phyloP scores from a whole-genome alignment of 805 yeast genomes.

The Naumovozyma baii region DNA sequence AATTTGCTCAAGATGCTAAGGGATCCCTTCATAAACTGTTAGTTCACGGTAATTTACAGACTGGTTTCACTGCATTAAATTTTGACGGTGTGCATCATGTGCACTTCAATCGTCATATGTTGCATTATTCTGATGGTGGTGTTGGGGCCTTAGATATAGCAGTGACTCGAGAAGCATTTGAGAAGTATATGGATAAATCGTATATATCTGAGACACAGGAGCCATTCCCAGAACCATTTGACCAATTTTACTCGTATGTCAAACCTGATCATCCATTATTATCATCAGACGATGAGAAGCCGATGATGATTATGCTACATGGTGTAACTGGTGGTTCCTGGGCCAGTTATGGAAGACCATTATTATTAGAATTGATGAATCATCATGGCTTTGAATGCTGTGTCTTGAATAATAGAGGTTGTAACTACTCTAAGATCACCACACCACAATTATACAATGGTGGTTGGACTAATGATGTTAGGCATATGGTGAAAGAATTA shows the following conservation, averaged over 20 bases:
- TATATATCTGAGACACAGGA: constrained; percentile 31
- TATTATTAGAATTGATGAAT: constrained; percentile 35
- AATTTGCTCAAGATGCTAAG: constrained; percentile 35
- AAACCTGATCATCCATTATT: constrained; percentile 34
- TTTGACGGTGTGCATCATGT: constrained; percentile 40
- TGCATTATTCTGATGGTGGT: constrained; percentile 51
- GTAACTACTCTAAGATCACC: constrained; percentile 59
- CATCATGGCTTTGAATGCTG: constrained; percentile 45
- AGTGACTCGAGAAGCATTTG: constrained; percentile 19
- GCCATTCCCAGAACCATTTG: constrained; percentile 19
- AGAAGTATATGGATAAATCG: neutral
- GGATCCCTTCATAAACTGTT: constrained; percentile 47
- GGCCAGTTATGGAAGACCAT: constrained; percentile 61
- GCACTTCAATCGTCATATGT: constrained; percentile 53
- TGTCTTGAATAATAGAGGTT: constrained; percentile 69
- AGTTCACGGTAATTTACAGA: constrained; percentile 62
- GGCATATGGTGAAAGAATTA: constrained; percentile 44
- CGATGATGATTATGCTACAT: constrained; percentile 58
- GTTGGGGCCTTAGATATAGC: constrained; percentile 63
- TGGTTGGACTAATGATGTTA: constrained; percentile 60
- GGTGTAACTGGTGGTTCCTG: constrained; percentile 85
- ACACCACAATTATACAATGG: constrained; percentile 65
- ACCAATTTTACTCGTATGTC: constrained; percentile 15
- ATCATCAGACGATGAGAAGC: constrained; percentile 34
- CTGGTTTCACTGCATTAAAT: constrained; percentile 49